phyloP scores from a whole-genome alignment of 805 yeast species.

The Kuraishia borneana region DNA sequence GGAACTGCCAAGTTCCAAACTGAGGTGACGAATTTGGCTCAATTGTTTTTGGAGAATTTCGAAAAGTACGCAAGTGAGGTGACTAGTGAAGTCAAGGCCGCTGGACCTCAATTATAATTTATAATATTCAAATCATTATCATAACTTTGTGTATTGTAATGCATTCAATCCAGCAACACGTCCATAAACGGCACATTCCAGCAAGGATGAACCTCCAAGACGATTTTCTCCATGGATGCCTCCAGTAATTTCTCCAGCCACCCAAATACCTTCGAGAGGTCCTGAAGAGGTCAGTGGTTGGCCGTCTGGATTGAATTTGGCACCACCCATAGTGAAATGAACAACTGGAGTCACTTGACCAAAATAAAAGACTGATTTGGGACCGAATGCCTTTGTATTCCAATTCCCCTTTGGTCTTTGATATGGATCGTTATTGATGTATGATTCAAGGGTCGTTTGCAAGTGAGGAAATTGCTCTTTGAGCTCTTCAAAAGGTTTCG shows the following conservation, averaged over 20 bases:
- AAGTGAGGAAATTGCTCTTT: slow-evolving; percentile 8
- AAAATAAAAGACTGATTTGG: slow-evolving; percentile 31
- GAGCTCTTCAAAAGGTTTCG: slow-evolving; percentile 30
- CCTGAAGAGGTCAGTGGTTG: slow-evolving; percentile 22
- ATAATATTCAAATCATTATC: background rate
- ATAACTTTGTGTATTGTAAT: background rate
- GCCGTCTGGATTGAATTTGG: slow-evolving; percentile 36
- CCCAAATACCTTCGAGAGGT: slow-evolving; percentile 36
- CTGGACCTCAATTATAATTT: slow-evolving; percentile 62
- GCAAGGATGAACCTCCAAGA: slow-evolving; percentile 45
- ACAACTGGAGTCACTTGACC: slow-evolving; percentile 45
- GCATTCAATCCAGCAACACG: slow-evolving; percentile 22
- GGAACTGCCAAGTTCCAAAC: slow-evolving; percentile 38
- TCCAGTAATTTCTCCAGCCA: slow-evolving; percentile 60
- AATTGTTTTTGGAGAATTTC: slow-evolving; percentile 77
- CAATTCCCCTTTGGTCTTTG: slow-evolving; percentile 19
- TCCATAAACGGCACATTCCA: slow-evolving; percentile 55
- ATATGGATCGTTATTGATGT: slow-evolving; percentile 20
- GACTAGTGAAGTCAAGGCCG: slow-evolving; percentile 79
- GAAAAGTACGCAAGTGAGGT: slow-evolving; percentile 74
- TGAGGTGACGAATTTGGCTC: slow-evolving; percentile 60
- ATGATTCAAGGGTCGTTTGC: slow-evolving; percentile 11
- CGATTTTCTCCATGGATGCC: slow-evolving; percentile 60
- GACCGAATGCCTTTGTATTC: slow-evolving; percentile 2
- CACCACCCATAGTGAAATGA: slow-evolving; percentile 65